A percentile compares a stretch with the other conserved stretches of the same genome.
Evolutionary conservation across 176 grass and related monocot genomes (phyloP).

Genomic region (Thalia dealbata): DNA sequence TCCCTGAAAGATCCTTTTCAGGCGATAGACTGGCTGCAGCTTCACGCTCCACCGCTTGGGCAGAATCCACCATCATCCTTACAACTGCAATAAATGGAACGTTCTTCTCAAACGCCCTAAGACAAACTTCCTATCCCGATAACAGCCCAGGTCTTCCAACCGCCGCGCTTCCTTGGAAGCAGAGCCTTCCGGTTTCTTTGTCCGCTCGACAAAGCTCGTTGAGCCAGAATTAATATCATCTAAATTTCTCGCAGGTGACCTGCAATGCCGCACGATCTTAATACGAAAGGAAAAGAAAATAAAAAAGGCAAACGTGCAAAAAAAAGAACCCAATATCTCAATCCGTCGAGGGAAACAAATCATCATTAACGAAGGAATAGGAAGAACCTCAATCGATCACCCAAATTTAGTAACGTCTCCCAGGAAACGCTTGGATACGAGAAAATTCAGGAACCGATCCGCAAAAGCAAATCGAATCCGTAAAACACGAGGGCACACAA

Average conservation of each 20-base stretch:
- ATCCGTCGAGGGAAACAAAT: too few relatives aligned
- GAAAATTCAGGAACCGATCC: too few relatives aligned
- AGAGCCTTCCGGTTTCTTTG: too few relatives aligned
- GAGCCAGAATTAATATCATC: conserved; percentile 43
- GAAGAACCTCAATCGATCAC: too few relatives aligned
- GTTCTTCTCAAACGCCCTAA: conserved; percentile 46
- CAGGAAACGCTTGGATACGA: too few relatives aligned
- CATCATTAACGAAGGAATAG: too few relatives aligned
- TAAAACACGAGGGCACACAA: too few relatives aligned
- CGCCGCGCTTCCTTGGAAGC: conserved; percentile 9
- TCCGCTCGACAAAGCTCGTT: too few relatives aligned
- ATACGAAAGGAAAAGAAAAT: conserved; percentile 1
- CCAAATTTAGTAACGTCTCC: too few relatives aligned
- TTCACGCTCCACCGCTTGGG: conserved; percentile 11
- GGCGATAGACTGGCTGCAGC: conserved; percentile 20
- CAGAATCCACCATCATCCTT: conserved; percentile 44
- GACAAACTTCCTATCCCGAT: conserved; percentile 27
- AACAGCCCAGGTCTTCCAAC: conserved; percentile 16
- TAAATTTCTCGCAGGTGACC: conserved; percentile 17
- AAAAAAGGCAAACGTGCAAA: background rate
- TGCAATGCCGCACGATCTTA: conserved; percentile 1
- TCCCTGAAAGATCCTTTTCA: conserved; percentile 32
- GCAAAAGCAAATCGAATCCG: too few relatives aligned
- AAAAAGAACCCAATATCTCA: too few relatives aligned
- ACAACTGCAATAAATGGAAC: conserved; percentile 27